Evolutionary conservation across 331 rosid species (phyloP), one percentile per base, ranked within the genome.

Genomic region (Quercus lobata): DNA sequence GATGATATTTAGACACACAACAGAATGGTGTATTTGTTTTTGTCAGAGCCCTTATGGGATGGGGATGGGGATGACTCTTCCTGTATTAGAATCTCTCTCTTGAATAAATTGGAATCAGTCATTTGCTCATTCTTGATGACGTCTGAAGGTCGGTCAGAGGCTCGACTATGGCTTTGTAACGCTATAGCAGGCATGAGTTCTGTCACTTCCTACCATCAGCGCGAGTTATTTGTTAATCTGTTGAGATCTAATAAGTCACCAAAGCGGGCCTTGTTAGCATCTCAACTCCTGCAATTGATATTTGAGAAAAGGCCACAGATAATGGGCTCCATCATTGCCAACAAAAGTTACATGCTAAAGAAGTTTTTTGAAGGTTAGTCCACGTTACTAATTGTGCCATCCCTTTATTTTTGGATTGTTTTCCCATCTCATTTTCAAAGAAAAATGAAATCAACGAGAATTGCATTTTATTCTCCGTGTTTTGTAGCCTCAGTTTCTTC

Each of bases 151-250:
- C 94, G 92, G 25, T 82, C 92, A 4, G 98, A 95, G 82, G 89
- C 92, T 71, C 88, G 94, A 35, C 77, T 91, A 52, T 93, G 99
- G 98, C 97, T 95, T 71, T 88, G 93, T 78, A 89, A 83, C 60
- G 79, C 92, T 4, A 81, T 95, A 37, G 87, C 92, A 6, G 84
- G 89, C 32, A 70, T 91, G 76, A 78, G 72, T 71, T 83, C 88
- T 24, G 75, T 95, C 53, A 54, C 79, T 69, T 72, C 83, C 53
- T 75, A 56, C 72, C 83, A 85, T 25, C 91, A 90, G 69, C 79
- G 91, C 5, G 87, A 86, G 74, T 57, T 95, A 49, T 90, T 95
- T 72, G 71, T 87, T 70, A 80, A 55, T 60, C 81, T 95, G 17
- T 52, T 95, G 57, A 85, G 78, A 75, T 81, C 81, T 58, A 82